A percentile compares a stretch with the other conserved stretches of the same genome.
These are phyloP conservation scores for Botrytis elliptica DNA, from an alignment of 2,329 filamentous ascomycete genomes.

Conservation along the genomic window DNA sequence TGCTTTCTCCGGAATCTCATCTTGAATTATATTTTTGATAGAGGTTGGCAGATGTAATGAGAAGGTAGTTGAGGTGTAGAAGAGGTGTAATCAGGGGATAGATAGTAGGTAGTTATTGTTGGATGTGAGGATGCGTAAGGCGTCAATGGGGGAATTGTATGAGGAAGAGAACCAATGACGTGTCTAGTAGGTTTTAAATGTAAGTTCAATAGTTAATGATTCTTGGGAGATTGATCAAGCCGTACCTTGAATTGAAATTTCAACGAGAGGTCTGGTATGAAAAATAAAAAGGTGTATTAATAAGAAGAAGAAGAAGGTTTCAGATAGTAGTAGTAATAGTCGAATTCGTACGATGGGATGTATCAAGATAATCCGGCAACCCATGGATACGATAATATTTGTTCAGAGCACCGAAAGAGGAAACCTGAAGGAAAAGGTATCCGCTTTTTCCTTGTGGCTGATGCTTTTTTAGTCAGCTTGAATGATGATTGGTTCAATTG, in stretches of 20 bases:
- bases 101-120: neutral
- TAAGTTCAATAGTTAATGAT: neutral
- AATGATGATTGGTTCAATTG: neutral
- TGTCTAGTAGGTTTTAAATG: conserved; percentile 1
- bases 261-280: neutral
- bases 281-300: neutral
- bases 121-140: neutral
- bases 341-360: neutral
- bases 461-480: neutral
- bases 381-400: neutral
- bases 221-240: neutral
- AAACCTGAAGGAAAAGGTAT: neutral
- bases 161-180: neutral
- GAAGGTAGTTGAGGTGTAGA: neutral
- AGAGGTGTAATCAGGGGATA: neutral
- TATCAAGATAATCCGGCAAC: neutral
- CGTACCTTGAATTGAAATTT: neutral
- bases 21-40: conserved; percentile 25
- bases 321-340: neutral
- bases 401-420: conserved; percentile 2
- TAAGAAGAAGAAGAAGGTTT: neutral
- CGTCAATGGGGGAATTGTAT: neutral
- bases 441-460: neutral
- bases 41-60: neutral
- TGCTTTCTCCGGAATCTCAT: conserved; percentile 60